Evolutionary conservation across 1,284 basidiomycete genomes (phyloP).

Genomic region (Tremellales sp.): DNA sequence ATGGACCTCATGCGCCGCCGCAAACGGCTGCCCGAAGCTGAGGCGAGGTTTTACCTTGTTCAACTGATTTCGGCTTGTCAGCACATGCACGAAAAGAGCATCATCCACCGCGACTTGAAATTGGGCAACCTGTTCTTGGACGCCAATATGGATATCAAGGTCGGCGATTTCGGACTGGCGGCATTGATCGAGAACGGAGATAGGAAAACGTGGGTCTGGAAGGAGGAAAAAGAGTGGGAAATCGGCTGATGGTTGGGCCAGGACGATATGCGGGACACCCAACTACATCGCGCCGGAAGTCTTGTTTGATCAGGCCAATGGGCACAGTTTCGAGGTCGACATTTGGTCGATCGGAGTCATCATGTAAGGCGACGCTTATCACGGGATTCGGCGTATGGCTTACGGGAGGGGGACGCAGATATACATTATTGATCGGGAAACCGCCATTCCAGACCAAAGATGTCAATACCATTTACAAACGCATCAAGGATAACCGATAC

Average conservation of each 20-base stretch:
- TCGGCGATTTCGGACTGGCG: conserved; percentile 95
- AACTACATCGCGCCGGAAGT: conserved; percentile 99
- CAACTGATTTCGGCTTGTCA: conserved; percentile 93
- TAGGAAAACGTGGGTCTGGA: conserved; percentile 69
- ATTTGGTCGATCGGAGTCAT: conserved; percentile 98
- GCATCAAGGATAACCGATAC: conserved; percentile 91
- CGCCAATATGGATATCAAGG: conserved; percentile 87
- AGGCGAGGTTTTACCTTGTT: conserved; percentile 86
- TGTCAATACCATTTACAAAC: conserved; percentile 91
- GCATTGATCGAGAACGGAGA: conserved; percentile 96
- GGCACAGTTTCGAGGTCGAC: conserved; percentile 97
- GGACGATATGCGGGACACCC: conserved; percentile 94
- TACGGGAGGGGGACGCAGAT: conserved; percentile 46
- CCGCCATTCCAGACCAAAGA: conserved; percentile 98
- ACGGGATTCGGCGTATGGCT: not conserved
- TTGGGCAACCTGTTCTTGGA: conserved; percentile 95
- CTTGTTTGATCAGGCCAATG: conserved; percentile 89
- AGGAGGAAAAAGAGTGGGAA: not conserved
- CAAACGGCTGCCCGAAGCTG: conserved; percentile 84
- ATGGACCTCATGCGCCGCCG: conserved; percentile 90
- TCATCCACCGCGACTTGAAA: conserved; percentile 95
- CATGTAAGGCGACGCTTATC: conserved; percentile 49
- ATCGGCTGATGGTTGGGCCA: conserved; percentile 21
- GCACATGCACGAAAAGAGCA: conserved; percentile 91
- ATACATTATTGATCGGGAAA: conserved; percentile 87